A percentile compares a stretch with the other conserved stretches of the same genome.
Evolutionary conservation across 2,329 filamentous ascomycete species (phyloP).

Genomic region (Talaromyces sp.): DNA sequence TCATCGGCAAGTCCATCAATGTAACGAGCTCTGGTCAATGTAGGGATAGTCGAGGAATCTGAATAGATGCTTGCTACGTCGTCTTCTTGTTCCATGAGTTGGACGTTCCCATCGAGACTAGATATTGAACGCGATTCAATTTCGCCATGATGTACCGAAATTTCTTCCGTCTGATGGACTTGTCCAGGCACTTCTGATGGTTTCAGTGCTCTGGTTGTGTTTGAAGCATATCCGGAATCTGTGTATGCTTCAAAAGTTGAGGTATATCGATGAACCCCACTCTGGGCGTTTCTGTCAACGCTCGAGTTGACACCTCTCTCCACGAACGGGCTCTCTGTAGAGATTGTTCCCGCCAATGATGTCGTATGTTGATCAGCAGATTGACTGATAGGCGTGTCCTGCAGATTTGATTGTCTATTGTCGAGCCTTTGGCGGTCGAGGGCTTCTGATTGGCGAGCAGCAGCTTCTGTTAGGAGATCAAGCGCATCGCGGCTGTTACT

Average conservation of each 20-base stretch:
- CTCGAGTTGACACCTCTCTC: background rate
- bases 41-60: slow-evolving; percentile 7
- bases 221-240: slow-evolving; percentile 15
- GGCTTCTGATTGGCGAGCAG: too few relatives aligned
- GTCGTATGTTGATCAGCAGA: background rate
- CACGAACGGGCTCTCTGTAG: background rate
- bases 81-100: background rate
- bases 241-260: slow-evolving; percentile 2
- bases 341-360: background rate
- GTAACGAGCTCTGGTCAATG: background rate
- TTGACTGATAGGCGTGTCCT: background rate
- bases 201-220: background rate
- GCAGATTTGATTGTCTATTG: background rate
- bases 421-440: too few relatives aligned
- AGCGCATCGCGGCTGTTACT: too few relatives aligned
- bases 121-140: background rate
- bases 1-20: slow-evolving; percentile 9
- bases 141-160: background rate
- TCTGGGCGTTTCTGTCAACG: background rate
- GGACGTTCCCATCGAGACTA: too few relatives aligned
- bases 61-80: slow-evolving; percentile 7
- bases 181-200: background rate
- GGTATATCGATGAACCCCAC: background rate
- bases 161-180: background rate
- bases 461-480: too few relatives aligned